These are phyloP conservation scores for Cryphonectria radicalis DNA, from an alignment of 2,329 filamentous ascomycete genomes.

Conservation along the genomic window DNA sequence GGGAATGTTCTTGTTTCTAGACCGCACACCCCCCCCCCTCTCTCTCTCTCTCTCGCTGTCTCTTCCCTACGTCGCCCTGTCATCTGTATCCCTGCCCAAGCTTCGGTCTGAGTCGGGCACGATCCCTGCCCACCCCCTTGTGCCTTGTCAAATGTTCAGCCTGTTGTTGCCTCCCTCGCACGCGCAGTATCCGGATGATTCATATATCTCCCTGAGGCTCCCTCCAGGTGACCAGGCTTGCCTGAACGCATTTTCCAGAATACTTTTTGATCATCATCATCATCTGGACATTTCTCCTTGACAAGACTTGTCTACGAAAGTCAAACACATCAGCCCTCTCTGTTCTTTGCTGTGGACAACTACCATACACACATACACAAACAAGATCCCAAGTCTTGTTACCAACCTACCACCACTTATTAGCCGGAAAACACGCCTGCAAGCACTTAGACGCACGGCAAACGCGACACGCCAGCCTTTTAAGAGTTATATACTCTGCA, in stretches of 20 bases:
- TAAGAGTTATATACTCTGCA: too few relatives aligned
- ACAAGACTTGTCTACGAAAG: conserved; percentile 2
- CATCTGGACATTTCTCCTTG: neutral
- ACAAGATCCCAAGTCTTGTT: neutral
- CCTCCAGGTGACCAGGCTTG: conserved; percentile 20
- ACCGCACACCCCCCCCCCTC: neutral
- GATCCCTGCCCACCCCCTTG: conserved; percentile 22
- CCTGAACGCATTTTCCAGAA: conserved; percentile 2
- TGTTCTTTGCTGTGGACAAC: conserved; percentile 14
- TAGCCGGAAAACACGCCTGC: conserved; percentile 17
- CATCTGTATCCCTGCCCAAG: conserved; percentile 15
- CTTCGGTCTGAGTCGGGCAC: conserved; percentile 7
- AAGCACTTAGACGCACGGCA: conserved; percentile 22
- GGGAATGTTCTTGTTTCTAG: conserved; percentile 17
- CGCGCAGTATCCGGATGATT: conserved; percentile 27
- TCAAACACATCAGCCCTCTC: neutral
- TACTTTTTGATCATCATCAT: conserved; percentile 7
- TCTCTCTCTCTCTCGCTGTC: neutral
- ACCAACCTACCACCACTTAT: conserved; percentile 7
- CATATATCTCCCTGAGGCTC: conserved; percentile 29
- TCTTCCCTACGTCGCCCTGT: conserved; percentile 9
- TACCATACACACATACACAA: neutral
- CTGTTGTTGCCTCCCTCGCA: conserved; percentile 18
- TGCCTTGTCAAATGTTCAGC: conserved; percentile 18
- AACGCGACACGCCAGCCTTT: conserved; percentile 5